A percentile compares a stretch with the other conserved stretches of the same genome.
Conservation (phyloP, 441 rosid species). For the Populus tomentosa region DNA sequence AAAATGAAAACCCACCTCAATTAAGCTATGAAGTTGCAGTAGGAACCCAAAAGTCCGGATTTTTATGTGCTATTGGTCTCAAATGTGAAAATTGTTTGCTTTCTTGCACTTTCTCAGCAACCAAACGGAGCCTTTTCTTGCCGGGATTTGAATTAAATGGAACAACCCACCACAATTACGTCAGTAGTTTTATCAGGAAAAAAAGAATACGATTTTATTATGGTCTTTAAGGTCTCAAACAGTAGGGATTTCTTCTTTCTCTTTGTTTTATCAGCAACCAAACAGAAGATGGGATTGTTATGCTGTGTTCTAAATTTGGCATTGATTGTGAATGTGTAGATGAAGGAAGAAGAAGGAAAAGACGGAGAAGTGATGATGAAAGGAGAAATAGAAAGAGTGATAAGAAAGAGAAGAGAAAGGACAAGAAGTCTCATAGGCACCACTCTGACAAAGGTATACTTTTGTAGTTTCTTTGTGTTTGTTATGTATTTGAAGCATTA, state of each 20-base stretch:
- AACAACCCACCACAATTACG: neutral
- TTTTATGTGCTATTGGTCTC: neutral
- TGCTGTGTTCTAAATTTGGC: neutral
- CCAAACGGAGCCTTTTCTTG: neutral
- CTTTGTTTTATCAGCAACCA: no score
- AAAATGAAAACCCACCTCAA: neutral
- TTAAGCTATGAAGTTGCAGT: neutral
- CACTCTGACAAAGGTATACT: conserved; percentile 54
- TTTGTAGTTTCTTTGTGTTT: neutral
- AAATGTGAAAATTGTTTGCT: neutral
- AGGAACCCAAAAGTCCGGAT: neutral
- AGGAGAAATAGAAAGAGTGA: conserved; percentile 49
- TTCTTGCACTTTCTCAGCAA: neutral
- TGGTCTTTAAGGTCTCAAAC: neutral
- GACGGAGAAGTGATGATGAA: conserved; percentile 41
- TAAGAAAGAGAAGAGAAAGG: conserved; percentile 44
- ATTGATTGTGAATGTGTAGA: conserved; percentile 32
- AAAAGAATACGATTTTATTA: no score
- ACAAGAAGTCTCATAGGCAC: conserved; percentile 59
- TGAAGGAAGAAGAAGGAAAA: conserved; percentile 52
- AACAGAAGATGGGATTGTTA: neutral
- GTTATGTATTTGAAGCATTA: neutral
- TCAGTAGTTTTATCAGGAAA: neutral
- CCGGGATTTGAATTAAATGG: neutral
- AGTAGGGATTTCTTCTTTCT: no score